Percentiles rank a stretch among this genome's conserved stretches.
Conservation (phyloP, 805 yeast species). For the Candida silvicultrix region DNA sequence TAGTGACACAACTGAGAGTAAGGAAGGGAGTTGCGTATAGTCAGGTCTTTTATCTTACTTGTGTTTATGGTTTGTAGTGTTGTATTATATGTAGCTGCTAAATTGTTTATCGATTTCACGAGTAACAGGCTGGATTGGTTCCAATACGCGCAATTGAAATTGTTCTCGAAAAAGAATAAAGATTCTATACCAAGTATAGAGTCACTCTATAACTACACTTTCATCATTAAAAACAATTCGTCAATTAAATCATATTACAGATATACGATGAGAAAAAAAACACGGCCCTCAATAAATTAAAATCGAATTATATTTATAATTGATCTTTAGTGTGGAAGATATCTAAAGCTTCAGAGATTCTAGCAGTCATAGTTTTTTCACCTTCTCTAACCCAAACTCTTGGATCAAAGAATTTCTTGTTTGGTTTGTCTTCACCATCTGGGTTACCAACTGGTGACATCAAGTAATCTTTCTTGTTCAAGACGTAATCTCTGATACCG, state of each 20-base stretch:
- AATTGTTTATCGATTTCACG: no score
- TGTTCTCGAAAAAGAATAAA: no score
- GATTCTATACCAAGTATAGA: no score
- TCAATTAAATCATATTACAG: background rate
- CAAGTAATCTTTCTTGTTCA: constrained; percentile 93
- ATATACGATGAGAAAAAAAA: background rate
- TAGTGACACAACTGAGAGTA: no score
- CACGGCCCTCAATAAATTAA: no score
- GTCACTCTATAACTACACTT: background rate
- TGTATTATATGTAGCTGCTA: no score
- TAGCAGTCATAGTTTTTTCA: constrained; percentile 93
- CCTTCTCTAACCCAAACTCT: constrained; percentile 99
- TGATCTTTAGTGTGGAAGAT: constrained; percentile 78
- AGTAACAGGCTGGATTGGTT: no score
- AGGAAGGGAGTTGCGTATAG: no score
- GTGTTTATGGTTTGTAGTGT: no score
- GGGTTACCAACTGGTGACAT: constrained; percentile 94
- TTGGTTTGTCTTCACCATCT: constrained; percentile 98
- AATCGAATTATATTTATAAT: constrained; percentile 28
- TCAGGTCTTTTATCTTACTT: no score
- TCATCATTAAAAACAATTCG: background rate
- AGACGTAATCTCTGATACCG: constrained; percentile 97
- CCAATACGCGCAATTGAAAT: no score
- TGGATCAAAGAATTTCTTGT: constrained; percentile 99
- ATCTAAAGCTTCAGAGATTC: constrained; percentile 78